A percentile compares a stretch with the other conserved stretches of the same genome.
These are phyloP conservation scores for Priceomyces carsonii DNA, from an alignment of 805 yeast species.

Conservation along the genomic window DNA sequence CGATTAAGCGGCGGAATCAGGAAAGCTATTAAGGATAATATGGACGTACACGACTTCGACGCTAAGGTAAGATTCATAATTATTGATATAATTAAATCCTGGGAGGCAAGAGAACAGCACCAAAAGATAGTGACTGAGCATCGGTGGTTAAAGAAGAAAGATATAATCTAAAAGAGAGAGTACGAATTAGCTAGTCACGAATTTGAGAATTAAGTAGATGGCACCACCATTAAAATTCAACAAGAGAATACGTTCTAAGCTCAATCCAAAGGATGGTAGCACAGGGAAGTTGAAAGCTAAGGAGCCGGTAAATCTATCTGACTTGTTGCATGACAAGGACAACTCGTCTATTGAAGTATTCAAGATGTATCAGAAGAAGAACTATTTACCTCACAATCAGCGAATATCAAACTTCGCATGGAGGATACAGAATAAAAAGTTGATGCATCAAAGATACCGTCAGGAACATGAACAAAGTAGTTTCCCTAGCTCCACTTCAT, in stretches of 20 bases:
- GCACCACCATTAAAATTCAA: conserved; percentile 1
- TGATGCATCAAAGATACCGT: conserved; percentile 12
- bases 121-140: no score
- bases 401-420: conserved; percentile 46
- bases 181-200: no score
- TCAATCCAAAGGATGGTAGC: not conserved
- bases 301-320: conserved; percentile 5
- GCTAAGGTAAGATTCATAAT: no score
- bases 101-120: no score
- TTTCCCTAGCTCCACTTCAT: no score
- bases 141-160: no score
- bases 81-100: no score
- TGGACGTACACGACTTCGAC: no score
- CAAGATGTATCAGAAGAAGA: conserved; percentile 43
- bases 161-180: no score
- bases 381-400: conserved; percentile 42
- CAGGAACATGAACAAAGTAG: not conserved
- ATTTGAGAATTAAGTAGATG: no score
- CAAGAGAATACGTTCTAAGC: not conserved
- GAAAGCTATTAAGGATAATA: no score
- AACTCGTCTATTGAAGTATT: conserved; percentile 37
- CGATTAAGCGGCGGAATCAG: no score
- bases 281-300: conserved; percentile 1
- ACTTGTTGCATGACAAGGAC: conserved; percentile 29
- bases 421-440: conserved; percentile 43